Evolutionary conservation across 2,329 filamentous ascomycete species (phyloP).

Genomic region (Cephalotrichum gorgonifer): DNA sequence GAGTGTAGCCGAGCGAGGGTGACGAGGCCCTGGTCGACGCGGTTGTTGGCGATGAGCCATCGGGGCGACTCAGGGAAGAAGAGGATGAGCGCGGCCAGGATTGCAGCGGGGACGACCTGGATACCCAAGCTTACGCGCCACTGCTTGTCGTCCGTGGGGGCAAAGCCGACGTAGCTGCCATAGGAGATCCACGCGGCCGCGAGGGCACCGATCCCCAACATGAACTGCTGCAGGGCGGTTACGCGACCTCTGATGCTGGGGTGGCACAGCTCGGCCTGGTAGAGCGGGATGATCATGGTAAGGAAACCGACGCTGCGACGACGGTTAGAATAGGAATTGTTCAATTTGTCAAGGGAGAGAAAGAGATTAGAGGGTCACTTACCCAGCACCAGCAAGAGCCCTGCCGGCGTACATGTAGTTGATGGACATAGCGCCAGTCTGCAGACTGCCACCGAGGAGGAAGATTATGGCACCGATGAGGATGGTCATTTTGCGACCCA

Average conservation of each 20-base stretch:
- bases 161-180: conserved; percentile 25
- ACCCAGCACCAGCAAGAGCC: conserved; percentile 52
- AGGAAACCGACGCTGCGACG: conserved; percentile 30
- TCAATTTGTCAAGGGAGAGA: neutral
- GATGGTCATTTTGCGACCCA: conserved; percentile 65
- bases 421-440: conserved; percentile 53
- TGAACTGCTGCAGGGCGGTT: conserved; percentile 70
- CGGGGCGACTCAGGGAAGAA: conserved; percentile 62
- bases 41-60: conserved; percentile 67
- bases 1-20: conserved; percentile 62
- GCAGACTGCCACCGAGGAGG: conserved; percentile 59
- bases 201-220: conserved; percentile 67
- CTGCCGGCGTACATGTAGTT: conserved; percentile 61
- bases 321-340: neutral
- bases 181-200: conserved; percentile 66
- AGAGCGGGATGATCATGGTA: conserved; percentile 42
- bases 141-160: conserved; percentile 17
- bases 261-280: conserved; percentile 71
- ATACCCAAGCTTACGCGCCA: conserved; percentile 45
- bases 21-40: conserved; percentile 51
- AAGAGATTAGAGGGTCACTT: conserved; percentile 7
- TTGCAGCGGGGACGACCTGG: conserved; percentile 57
- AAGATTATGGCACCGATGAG: conserved; percentile 62
- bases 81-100: conserved; percentile 54
- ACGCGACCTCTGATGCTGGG: conserved; percentile 67